A percentile compares a stretch with the other conserved stretches of the same genome.
phyloP scores from a whole-genome alignment of 257 asterid genomes.

The Mentha longifolia region DNA sequence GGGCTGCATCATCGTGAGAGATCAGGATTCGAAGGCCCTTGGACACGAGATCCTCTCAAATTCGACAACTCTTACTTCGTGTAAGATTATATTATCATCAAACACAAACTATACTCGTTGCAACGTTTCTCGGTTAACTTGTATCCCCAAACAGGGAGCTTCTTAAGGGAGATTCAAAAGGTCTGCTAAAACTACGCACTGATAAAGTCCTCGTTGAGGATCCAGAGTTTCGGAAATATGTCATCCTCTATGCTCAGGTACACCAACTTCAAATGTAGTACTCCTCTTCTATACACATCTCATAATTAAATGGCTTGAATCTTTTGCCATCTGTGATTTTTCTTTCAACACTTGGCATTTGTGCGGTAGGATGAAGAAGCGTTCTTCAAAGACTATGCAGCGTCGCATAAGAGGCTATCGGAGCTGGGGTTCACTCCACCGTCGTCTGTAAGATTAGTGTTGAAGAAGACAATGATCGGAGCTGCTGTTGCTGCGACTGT shows the following conservation, averaged over 20 bases:
- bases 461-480: conserved; percentile 42
- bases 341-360: background rate
- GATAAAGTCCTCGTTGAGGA: conserved; percentile 76
- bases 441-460: conserved; percentile 33
- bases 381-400: conserved; percentile 82
- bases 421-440: conserved; percentile 74
- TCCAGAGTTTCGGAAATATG: conserved; percentile 56
- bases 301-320: background rate
- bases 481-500: conserved; percentile 60
- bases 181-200: conserved; percentile 75
- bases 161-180: conserved; percentile 70
- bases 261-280: background rate
- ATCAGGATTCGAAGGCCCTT: conserved; percentile 90
- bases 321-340: background rate
- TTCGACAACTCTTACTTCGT: conserved; percentile 82
- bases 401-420: conserved; percentile 86
- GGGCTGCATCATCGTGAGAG: too few relatives aligned
- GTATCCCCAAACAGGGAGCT: too few relatives aligned
- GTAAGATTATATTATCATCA: conserved; percentile 49
- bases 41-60: conserved; percentile 84
- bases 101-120: conserved; percentile 3
- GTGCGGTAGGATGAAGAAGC: conserved; percentile 76
- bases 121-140: too few relatives aligned
- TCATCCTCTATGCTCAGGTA: conserved; percentile 74
- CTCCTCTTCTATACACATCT: background rate